A percentile compares a stretch with the other conserved stretches of the same genome.
phyloP scores from a whole-genome alignment of 1,284 basidiomycete genomes.

The Cutaneotrichosporon dermatis region DNA sequence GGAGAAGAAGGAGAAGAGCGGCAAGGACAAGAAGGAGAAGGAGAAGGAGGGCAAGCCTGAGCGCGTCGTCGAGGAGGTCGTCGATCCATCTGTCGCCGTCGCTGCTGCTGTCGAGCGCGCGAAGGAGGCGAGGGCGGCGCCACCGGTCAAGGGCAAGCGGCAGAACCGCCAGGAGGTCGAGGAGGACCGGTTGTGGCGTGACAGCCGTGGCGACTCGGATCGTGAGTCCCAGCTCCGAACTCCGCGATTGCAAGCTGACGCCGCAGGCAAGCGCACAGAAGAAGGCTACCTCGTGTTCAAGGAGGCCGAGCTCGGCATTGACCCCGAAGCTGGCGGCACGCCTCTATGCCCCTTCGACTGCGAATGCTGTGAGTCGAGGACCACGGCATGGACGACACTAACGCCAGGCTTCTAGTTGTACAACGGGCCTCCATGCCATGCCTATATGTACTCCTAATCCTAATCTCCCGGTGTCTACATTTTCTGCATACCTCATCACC shows the following conservation, averaged over 20 bases:
- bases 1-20: conserved; percentile 11
- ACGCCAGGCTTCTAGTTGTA: conserved; percentile 52
- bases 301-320: conserved; percentile 76
- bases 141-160: conserved; percentile 19
- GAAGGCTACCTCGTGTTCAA: conserved; percentile 82
- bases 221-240: conserved; percentile 54
- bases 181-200: conserved; percentile 60
- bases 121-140: conserved; percentile 8
- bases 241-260: conserved; percentile 4
- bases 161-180: conserved; percentile 31
- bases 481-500: not conserved
- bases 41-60: conserved; percentile 4
- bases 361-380: conserved; percentile 64
- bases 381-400: not conserved
- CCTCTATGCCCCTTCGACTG: conserved; percentile 66
- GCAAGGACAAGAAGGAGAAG: not conserved
- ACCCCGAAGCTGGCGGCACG: conserved; percentile 68
- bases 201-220: conserved; percentile 68
- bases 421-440: conserved; percentile 6
- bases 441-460: not conserved
- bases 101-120: conserved; percentile 9
- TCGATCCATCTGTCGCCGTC: conserved; percentile 27
- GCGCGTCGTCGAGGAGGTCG: conserved; percentile 28
- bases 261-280: conserved; percentile 69
- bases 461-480: not conserved